Evolutionary conservation across 2,329 filamentous ascomycete genomes (phyloP).

Genomic region (Leptographium wingfieldii): DNA sequence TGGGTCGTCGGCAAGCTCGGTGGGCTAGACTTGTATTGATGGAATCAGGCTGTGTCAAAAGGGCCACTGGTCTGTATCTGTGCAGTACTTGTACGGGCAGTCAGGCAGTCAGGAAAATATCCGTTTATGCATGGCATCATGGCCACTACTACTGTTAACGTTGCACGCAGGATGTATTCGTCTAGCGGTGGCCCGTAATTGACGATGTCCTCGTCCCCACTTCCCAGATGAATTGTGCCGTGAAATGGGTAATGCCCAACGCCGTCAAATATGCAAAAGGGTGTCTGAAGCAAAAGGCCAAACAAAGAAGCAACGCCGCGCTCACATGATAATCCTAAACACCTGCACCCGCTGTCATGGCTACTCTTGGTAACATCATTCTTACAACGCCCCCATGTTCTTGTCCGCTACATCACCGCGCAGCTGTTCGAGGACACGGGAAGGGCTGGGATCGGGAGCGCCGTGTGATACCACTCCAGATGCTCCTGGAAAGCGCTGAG

Average conservation of each 20-base stretch:
- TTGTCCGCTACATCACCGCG: slow-evolving; percentile 12
- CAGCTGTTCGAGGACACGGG: slow-evolving; percentile 27
- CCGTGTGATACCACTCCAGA: slow-evolving; percentile 42
- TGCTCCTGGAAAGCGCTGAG: slow-evolving; percentile 39
- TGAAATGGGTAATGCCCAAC: background rate
- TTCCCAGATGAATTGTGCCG: background rate
- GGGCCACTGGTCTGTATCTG: background rate
- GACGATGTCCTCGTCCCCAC: background rate
- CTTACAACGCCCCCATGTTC: background rate
- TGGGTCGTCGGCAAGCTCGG: background rate
- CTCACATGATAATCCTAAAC: background rate
- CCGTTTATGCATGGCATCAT: background rate
- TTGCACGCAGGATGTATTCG: background rate
- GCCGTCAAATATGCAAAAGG: background rate
- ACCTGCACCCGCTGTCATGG: background rate
- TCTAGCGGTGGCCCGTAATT: background rate
- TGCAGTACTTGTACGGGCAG: background rate
- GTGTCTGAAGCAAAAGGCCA: background rate
- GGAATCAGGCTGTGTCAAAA: background rate
- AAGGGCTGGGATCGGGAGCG: slow-evolving; percentile 24
- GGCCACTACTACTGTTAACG: background rate
- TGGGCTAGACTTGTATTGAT: background rate
- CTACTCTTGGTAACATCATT: background rate
- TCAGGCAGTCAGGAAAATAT: background rate
- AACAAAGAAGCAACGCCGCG: background rate